Evolutionary conservation across 768 basidiomycete species (phyloP).

Genomic region (Daedaleopsis nitida): DNA sequence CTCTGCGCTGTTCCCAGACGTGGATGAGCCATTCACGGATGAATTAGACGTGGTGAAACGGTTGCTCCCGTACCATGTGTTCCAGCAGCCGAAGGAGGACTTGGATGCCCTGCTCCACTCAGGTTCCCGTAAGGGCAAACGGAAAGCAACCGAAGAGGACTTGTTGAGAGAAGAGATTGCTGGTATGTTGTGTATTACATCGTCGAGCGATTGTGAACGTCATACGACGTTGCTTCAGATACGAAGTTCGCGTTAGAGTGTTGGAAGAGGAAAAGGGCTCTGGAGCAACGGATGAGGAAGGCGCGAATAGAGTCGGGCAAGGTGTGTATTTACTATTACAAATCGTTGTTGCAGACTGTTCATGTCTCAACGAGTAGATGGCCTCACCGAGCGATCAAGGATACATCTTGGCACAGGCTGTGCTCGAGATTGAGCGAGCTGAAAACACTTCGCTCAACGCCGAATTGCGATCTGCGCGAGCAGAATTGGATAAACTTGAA

Average conservation of each 20-base stretch:
- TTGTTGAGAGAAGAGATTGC: constrained; percentile 49
- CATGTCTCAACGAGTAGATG: constrained; percentile 43
- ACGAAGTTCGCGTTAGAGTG: constrained; percentile 73
- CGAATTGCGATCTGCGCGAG: constrained; percentile 62
- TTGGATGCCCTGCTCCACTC: constrained; percentile 31
- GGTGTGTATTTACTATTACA: constrained; percentile 39
- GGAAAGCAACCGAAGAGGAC: constrained; percentile 51
- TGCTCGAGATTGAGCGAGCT: constrained; percentile 66
- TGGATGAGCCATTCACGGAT: constrained; percentile 69
- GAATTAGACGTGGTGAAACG: constrained; percentile 65
- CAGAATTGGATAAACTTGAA: constrained; percentile 68
- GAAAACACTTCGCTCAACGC: constrained; percentile 58
- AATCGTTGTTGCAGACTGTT: background rate
- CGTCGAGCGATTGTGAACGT: background rate
- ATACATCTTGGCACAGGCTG: constrained; percentile 61
- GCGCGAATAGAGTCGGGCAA: constrained; percentile 55
- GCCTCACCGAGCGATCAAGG: constrained; percentile 62
- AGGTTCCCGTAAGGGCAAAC: constrained; percentile 57
- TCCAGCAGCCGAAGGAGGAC: constrained; percentile 74
- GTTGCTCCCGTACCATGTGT: constrained; percentile 79
- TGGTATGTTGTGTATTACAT: constrained; percentile 39
- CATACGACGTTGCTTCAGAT: constrained; percentile 41
- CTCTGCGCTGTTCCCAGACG: constrained; percentile 61
- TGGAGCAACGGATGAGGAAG: constrained; percentile 61
- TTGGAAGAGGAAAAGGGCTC: constrained; percentile 53